Evolutionary conservation across 352 stramenopile genomes (phyloP).

Genomic region (Phytophthora pisi): DNA sequence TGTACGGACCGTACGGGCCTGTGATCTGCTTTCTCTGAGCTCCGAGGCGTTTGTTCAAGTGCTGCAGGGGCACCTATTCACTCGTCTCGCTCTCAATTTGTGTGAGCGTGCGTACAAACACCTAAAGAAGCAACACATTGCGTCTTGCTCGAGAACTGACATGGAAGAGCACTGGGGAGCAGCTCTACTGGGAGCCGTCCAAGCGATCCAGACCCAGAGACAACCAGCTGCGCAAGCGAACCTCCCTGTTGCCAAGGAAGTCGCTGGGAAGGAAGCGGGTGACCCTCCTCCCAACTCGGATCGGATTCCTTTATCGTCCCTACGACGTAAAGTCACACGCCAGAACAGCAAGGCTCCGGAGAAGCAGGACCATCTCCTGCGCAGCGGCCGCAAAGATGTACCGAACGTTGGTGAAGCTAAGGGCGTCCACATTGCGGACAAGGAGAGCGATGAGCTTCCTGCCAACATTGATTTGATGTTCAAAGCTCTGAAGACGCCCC

Average conservation of each 20-base stretch:
- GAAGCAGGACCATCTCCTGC: too few species aligned
- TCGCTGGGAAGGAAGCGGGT: neutral
- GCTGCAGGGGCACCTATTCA: neutral
- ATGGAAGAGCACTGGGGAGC: slow-evolving; percentile 1
- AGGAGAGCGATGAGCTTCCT: neutral
- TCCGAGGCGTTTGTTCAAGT: slow-evolving; percentile 1
- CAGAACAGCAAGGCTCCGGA: too few species aligned
- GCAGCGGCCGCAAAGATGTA: neutral
- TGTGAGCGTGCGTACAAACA: neutral
- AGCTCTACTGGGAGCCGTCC: neutral
- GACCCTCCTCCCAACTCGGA: too few species aligned
- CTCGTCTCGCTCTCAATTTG: neutral
- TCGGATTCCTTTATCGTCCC: too few species aligned
- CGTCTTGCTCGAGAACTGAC: slow-evolving; percentile 1
- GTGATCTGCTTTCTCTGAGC: slow-evolving; percentile 1
- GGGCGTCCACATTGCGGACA: neutral
- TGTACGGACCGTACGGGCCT: neutral
- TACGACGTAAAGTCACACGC: too few species aligned
- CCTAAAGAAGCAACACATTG: neutral
- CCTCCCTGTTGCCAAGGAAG: neutral
- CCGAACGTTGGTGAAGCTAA: too few species aligned
- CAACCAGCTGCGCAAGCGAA: neutral
- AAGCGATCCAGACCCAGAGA: neutral
- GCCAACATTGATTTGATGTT: neutral
- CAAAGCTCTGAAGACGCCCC: neutral